A percentile compares a stretch with the other conserved stretches of the same genome.
Evolutionary conservation across 2,329 filamentous ascomycete species (phyloP).

Genomic region (Beauveria caledonica): DNA sequence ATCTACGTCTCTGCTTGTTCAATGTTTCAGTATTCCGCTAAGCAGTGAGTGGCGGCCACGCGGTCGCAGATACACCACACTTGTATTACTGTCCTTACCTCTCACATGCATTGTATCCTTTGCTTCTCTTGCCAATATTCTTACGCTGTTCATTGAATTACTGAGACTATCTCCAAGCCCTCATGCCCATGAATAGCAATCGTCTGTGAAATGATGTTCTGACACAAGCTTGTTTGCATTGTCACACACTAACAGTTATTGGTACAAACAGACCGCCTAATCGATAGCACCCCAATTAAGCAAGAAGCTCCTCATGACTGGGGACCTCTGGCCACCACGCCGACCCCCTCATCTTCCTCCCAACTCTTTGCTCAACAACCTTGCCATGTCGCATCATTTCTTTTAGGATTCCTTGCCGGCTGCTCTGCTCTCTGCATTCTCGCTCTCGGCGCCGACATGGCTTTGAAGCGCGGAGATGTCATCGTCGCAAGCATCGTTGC

Average conservation of each 20-base stretch:
- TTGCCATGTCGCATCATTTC: background rate
- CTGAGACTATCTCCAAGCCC: too few relatives aligned
- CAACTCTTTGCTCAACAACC: background rate
- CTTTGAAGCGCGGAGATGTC: conserved; percentile 65
- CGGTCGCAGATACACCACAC: too few relatives aligned
- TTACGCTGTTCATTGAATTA: too few relatives aligned
- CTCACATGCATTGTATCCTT: too few relatives aligned
- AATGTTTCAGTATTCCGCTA: too few relatives aligned
- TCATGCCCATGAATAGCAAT: too few relatives aligned
- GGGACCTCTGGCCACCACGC: background rate
- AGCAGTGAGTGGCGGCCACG: too few relatives aligned
- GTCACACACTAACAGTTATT: background rate
- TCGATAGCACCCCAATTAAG: conserved; percentile 1
- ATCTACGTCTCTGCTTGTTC: too few relatives aligned
- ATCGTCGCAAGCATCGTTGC: conserved; percentile 57
- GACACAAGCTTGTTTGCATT: background rate
- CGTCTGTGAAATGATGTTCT: background rate
- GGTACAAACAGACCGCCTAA: conserved; percentile 2
- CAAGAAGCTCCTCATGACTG: conserved; percentile 5
- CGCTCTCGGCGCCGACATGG: conserved; percentile 42
- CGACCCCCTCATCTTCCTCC: background rate
- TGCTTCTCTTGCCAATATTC: too few relatives aligned
- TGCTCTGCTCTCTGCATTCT: background rate
- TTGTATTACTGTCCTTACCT: too few relatives aligned
- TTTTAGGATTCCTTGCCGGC: background rate